Base-by-base conservation (phyloP, 177 flowering plant genomes). In the Telopea speciosissima region DNA sequence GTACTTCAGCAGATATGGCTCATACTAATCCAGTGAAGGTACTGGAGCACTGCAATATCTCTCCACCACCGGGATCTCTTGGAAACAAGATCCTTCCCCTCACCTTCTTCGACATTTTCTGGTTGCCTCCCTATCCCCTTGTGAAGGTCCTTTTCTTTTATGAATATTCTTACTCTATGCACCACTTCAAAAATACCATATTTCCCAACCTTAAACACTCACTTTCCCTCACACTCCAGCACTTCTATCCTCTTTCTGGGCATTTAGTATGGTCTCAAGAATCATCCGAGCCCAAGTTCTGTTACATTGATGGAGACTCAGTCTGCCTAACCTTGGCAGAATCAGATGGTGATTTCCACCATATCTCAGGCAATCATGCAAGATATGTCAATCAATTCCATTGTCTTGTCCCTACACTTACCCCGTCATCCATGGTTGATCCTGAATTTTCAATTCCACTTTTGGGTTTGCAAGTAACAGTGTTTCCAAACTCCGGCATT, bases 401-500 rank as follows among this genome's bases (percentile, higher is more conserved):
- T 24, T 77, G 68, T 5, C 70, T 83, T 10, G 72, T 77, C 2
- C 82, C 84, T 2, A 64, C 67, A 0, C 23, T 28, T 28, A 28
- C 31, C 31, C 31, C 4, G 31, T 28, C 1, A 28, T 28, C 31
- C 31, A 28, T 85, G 24, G 44, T 62, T 19, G 19, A 31, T 1
- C 9, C 64, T 17, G 61, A 28, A 14, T 40, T n/a, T 23, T 23
- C 24, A 7, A n/a, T 42, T 2, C 76, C 71, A 0, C 16, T 74
- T 1, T 13, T 80, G 8, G 73, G 88, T 0, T 2, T 84, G 19
- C 84, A 82, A 60, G 64, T 82, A 21, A 87, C 90, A 0, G 2
- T 81, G 5, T 87, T 87, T 59, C 85, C 82, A 1, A 23, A 60
- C 26, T 24, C 21, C 7, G 90, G 90, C 0, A 70, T 84, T 13